phyloP scores from a whole-genome alignment of 345 rosid species.

The Populus simonii region DNA sequence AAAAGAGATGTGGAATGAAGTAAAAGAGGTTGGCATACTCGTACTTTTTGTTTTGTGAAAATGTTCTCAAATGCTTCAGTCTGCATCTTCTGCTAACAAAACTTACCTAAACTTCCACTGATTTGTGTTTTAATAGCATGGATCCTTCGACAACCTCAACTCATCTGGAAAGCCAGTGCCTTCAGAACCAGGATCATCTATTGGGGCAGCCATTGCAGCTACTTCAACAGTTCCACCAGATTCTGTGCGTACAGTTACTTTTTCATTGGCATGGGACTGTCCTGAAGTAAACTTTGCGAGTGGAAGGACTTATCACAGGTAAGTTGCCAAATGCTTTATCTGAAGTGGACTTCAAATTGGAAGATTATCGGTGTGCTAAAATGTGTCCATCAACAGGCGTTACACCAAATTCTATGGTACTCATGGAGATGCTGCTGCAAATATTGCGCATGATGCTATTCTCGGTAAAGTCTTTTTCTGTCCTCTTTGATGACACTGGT shows the following conservation, averaged over 20 bases:
- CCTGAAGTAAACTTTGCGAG: constrained; percentile 64
- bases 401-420: constrained; percentile 79
- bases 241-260: constrained; percentile 51
- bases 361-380: constrained; percentile 18
- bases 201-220: constrained; percentile 92
- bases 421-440: constrained; percentile 71
- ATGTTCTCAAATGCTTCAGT: background rate
- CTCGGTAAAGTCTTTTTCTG: constrained; percentile 41
- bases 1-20: constrained; percentile 78
- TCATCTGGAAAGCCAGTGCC: constrained; percentile 37
- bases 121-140: constrained; percentile 43
- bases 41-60: background rate
- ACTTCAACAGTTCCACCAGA: constrained; percentile 57
- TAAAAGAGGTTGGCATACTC: constrained; percentile 57
- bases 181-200: constrained; percentile 74
- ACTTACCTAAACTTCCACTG: background rate
- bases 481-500: background rate
- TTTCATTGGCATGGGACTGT: constrained; percentile 94
- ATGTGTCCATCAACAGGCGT: constrained; percentile 46
- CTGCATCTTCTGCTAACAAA: background rate
- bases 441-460: constrained; percentile 78
- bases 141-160: constrained; percentile 59
- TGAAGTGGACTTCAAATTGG: background rate
- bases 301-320: constrained; percentile 78
- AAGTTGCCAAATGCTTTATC: background rate